phyloP scores from a whole-genome alignment of 192 early-diverging fungal species.

The Lobulomyces angularis region DNA sequence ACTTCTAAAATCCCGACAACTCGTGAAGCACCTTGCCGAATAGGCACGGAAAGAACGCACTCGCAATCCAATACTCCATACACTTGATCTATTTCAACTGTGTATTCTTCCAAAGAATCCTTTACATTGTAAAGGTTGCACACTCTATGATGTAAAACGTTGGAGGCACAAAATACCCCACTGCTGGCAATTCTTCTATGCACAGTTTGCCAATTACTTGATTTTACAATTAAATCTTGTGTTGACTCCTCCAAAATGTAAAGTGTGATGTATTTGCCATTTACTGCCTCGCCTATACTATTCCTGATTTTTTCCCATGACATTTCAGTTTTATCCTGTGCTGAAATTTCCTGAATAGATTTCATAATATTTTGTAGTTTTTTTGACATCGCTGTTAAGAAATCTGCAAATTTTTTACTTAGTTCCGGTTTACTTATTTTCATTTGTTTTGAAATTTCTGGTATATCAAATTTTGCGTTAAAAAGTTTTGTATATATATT shows the following conservation, averaged over 20 bases:
- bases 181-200: neutral
- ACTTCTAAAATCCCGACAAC: conserved; percentile 31
- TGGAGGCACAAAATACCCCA: conserved; percentile 6
- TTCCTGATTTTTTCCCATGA: too few species aligned
- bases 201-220: neutral
- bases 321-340: too few species aligned
- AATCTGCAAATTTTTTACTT: too few species aligned
- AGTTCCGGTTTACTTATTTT: too few species aligned
- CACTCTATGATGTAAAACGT: conserved; percentile 15
- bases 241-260: neutral
- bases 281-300: too few species aligned
- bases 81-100: conserved; percentile 12
- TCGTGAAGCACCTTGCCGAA: conserved; percentile 9
- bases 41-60: conserved; percentile 29
- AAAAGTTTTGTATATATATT: too few species aligned
- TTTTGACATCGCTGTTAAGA: too few species aligned
- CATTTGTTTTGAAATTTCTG: too few species aligned
- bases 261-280: neutral
- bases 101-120: conserved; percentile 25
- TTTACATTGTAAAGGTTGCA: conserved; percentile 34
- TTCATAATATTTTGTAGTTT: too few species aligned
- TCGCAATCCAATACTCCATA: conserved; percentile 23
- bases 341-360: too few species aligned
- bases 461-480: too few species aligned
- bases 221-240: neutral